Evolutionary conservation across 371 early-diverging fungal genomes (phyloP), one percentile per base, ranked within the genome.

Genomic region (Mucor irregularis): DNA sequence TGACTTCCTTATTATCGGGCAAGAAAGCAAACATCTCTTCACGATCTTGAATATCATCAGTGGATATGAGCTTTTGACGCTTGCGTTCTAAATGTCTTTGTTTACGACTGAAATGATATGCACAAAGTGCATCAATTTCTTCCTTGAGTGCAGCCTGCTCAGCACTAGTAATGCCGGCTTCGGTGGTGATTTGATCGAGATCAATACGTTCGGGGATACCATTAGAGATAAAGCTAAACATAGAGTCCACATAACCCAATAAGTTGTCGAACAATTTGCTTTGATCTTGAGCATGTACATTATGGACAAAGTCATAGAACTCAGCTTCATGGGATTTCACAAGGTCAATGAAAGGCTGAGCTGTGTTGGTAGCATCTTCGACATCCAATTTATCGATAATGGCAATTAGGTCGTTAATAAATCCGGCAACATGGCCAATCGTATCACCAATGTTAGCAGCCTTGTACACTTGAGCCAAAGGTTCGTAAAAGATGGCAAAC

Each of bases 371-470:
- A 2, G 53, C 62, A 39, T 59, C 63, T 28, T 74, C 68, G 0
- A 56, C 59, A 29, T 83, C 74, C 5, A 78, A 56, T 14, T 61
- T 54, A 35, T 85, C 81, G 22, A 87, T 69, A 25, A 82, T 62
- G 49, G 73, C 49, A 49, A 87, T 73, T 42, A 87, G 61, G 49
- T 87, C 86, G 34, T 84, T 82, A 4, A 77, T 62, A 56, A 87
- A 87, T 9, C 58, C 68, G 11, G 79, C 68, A 16, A 84, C 62
- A 35, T 87, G 83, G 33, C 80, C 68, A 28, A 87, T 64, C 6
- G 80, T 82, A 29, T 83, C 85, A 1, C 81, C 75, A 38, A 87
- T 82, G 52, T 85, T 84, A 16, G 88, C 88, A 3, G 82, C 73
- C 64, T 82, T 84, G 63, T 87, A 87, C 1, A 87, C 83, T 49